Percentiles rank a stretch among this genome's conserved stretches.
Conservation (phyloP, 1,139 yeast species). For the Lodderomyces pseudojiufengensis region DNA sequence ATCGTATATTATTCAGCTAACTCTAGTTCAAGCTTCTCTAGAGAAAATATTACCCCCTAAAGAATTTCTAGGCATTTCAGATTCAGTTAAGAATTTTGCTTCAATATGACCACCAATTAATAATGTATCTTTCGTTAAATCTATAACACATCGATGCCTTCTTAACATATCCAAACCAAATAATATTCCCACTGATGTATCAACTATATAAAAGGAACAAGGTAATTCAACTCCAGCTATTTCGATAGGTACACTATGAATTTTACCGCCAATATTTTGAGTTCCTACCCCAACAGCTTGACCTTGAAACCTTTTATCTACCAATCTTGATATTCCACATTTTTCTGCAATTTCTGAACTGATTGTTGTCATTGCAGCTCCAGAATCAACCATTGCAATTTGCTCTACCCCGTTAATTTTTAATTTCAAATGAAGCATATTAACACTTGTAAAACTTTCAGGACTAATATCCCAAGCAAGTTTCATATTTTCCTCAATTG, state of each 20-base stretch:
- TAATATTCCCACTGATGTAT: constrained; percentile 65
- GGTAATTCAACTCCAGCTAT: constrained; percentile 55
- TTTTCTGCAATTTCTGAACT: constrained; percentile 72
- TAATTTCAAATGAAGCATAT: constrained; percentile 77
- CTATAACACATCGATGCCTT: constrained; percentile 81
- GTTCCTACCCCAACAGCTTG: constrained; percentile 90
- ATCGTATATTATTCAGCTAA: background rate
- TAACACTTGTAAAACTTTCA: constrained; percentile 77
- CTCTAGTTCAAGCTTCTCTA: constrained; percentile 8
- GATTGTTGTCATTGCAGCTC: constrained; percentile 89
- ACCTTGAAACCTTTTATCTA: constrained; percentile 80
- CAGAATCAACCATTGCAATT: constrained; percentile 93
- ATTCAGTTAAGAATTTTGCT: constrained; percentile 69
- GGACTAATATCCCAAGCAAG: constrained; percentile 86
- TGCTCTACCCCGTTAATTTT: constrained; percentile 76
- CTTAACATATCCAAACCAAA: constrained; percentile 79
- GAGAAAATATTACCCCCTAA: constrained; percentile 17
- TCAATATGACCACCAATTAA: constrained; percentile 66
- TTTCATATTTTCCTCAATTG: constrained; percentile 72
- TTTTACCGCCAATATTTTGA: constrained; percentile 72
- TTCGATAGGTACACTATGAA: constrained; percentile 84
- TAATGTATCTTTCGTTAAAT: constrained; percentile 64
- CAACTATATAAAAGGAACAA: constrained; percentile 79
- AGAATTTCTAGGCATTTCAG: constrained; percentile 56
- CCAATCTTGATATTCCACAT: constrained; percentile 65